A percentile compares a stretch with the other conserved stretches of the same genome.
Evolutionary conservation across 2,329 filamentous ascomycete genomes (phyloP).

Genomic region (Fusarium continuum): DNA sequence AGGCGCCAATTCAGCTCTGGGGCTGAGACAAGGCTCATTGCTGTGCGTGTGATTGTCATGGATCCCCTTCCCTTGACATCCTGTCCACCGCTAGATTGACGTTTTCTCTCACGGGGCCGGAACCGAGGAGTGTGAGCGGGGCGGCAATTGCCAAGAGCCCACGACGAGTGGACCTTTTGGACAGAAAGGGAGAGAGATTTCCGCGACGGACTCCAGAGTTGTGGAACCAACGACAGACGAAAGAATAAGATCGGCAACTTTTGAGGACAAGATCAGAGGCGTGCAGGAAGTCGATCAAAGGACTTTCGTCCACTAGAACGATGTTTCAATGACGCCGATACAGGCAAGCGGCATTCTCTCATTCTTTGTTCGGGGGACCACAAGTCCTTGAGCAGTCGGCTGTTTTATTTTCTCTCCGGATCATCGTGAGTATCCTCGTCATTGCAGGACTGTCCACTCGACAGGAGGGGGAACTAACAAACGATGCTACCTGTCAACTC

Average conservation of each 20-base stretch:
- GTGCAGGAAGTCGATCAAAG: slow-evolving; percentile 33
- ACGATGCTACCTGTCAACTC: slow-evolving; percentile 24
- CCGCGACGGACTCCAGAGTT: slow-evolving; percentile 27
- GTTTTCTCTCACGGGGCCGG: slow-evolving; percentile 32
- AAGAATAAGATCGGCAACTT: slow-evolving; percentile 33
- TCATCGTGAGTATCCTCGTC: slow-evolving; percentile 34
- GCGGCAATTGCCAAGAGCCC: slow-evolving; percentile 31
- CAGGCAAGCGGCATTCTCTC: slow-evolving; percentile 1
- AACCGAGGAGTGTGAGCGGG: slow-evolving; percentile 33
- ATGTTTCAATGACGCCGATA: slow-evolving; percentile 11
- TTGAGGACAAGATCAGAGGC: slow-evolving; percentile 30
- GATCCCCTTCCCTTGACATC: neutral
- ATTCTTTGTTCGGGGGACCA: slow-evolving; percentile 17
- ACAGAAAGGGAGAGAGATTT: slow-evolving; percentile 34
- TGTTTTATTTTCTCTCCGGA: slow-evolving; percentile 21
- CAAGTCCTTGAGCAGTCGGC: slow-evolving; percentile 20
- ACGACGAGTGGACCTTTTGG: slow-evolving; percentile 19
- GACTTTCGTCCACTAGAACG: slow-evolving; percentile 1
- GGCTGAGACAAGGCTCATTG: slow-evolving; percentile 13
- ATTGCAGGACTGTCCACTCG: neutral
- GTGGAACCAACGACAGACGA: slow-evolving; percentile 25
- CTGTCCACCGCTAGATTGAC: slow-evolving; percentile 43
- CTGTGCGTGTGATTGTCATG: slow-evolving; percentile 13
- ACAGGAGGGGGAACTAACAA: slow-evolving; percentile 8
- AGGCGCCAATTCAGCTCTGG: slow-evolving; percentile 26